Base-by-base conservation (phyloP, 1,139 yeast species). In the Eremothecium sinecaudum region DNA sequence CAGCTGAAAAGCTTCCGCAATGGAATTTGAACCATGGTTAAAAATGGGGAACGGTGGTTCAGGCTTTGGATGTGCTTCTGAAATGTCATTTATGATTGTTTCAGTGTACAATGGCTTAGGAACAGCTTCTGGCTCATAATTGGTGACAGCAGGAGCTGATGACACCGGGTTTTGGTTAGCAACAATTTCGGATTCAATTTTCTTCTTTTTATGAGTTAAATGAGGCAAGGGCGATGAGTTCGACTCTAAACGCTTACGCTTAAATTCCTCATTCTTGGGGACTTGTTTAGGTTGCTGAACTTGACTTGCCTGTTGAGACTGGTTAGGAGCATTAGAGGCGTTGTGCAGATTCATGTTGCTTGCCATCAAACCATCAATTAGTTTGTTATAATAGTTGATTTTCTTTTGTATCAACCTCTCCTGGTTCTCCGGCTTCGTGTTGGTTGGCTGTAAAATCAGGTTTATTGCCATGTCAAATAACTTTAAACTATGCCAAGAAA, bases 401-500 rank as follows among this genome's bases (percentile, higher is more conserved):
- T 48, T 52, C 35, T 42, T 51, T 31, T 48, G 48, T 19, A 55
- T 36, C 27, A 55, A 35, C 32, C 48, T 51, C 21, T 54, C 58
- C 16, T 51, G 33, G 35, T 53, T 52, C 18, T 48, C 54, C 2
- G 46, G 40, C 18, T 46, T 47, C 3, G 46, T 47, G 28, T 42
- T 45, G 8, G 47, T 41, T 15, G 48, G 48, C 40, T 39, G 61
- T 38, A 73, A 56, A 18, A 72, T 69, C 42, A 73, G 63, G 35
- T 73, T 69, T 14, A 78, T 61, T 0, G 86, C 70, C 46, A 65
- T 59, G 45, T 79, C 87, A 26, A 77, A 47, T 27, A 75, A 59
- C 37, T 65, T 67, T 28, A 71, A 62, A 28, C 81, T 71, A 41
- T 70, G 72, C 44, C 63, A 63, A 6, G 81, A 72, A 23, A 79